phyloP scores from a whole-genome alignment of 192 early-diverging fungal species.

The Podila minutissima region DNA sequence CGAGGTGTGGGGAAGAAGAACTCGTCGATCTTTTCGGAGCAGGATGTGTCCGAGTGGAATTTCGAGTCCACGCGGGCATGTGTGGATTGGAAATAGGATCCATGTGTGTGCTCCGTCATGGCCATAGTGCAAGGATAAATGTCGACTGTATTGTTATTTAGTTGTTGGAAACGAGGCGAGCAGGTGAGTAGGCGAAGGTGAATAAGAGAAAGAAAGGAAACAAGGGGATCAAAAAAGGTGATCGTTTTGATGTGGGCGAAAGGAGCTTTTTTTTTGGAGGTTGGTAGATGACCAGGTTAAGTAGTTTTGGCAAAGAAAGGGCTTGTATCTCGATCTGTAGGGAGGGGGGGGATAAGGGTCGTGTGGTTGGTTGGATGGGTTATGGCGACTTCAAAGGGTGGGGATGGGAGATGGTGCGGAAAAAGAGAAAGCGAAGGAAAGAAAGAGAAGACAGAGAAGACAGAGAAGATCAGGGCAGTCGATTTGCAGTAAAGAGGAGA shows the following conservation, averaged over 20 bases:
- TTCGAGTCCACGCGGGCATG: constrained; percentile 45
- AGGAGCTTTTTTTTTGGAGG: too few species aligned
- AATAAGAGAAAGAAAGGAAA: neutral
- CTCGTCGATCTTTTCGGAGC: constrained; percentile 29
- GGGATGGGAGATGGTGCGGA: neutral
- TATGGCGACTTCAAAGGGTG: neutral
- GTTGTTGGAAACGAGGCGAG: neutral
- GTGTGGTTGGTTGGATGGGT: neutral
- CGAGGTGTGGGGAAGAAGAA: constrained; percentile 12
- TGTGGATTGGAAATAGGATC: constrained; percentile 34
- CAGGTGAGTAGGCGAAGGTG: neutral
- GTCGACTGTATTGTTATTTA: neutral
- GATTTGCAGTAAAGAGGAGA: neutral
- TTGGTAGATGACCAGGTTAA: too few species aligned
- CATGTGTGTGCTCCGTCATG: constrained; percentile 28
- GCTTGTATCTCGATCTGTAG: too few species aligned
- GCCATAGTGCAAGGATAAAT: constrained; percentile 20
- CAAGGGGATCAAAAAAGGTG: too few species aligned
- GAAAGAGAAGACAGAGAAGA: neutral
- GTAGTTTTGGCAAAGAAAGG: too few species aligned
- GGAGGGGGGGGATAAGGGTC: too few species aligned
- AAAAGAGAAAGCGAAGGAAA: neutral
- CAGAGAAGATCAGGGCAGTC: neutral
- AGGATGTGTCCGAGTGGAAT: constrained; percentile 30
- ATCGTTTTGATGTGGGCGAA: too few species aligned